Percentiles rank a stretch among this genome's conserved stretches.
Evolutionary conservation across 768 basidiomycete genomes (phyloP).

Genomic region (Cantharellus cinnabarinus): DNA sequence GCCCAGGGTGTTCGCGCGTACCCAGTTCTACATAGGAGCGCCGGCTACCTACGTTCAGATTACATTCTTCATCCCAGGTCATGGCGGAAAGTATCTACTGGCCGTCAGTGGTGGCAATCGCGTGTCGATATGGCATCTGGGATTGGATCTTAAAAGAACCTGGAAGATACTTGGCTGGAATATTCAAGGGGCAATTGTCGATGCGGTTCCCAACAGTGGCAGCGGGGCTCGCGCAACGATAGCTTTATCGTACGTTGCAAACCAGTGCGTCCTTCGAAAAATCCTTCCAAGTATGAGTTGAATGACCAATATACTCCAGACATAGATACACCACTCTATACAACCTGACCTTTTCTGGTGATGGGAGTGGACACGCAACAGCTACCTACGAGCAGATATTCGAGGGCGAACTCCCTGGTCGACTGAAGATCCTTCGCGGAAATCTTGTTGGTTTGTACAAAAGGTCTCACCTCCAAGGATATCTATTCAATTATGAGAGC

Average conservation of each 20-base stretch:
- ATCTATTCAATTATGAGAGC: background rate
- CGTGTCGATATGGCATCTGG: background rate
- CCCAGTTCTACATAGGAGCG: background rate
- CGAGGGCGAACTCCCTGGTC: background rate
- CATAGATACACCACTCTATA: background rate
- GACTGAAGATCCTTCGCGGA: background rate
- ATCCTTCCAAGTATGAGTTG: background rate
- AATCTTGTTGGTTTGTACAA: background rate
- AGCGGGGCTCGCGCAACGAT: background rate
- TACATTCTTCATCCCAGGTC: background rate
- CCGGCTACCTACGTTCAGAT: background rate
- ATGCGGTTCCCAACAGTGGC: background rate
- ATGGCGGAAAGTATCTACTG: background rate
- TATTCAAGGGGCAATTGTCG: background rate
- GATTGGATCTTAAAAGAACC: background rate
- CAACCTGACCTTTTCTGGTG: background rate
- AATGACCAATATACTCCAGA: background rate
- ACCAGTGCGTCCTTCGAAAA: background rate
- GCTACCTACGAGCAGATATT: background rate
- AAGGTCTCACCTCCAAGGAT: background rate
- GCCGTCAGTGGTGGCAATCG: background rate
- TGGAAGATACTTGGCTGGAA: background rate
- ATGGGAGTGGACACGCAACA: background rate
- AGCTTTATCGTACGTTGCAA: background rate
- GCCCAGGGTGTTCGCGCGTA: background rate